Percentiles rank a stretch among this genome's conserved stretches.
Conservation (phyloP, 352 stramenopile genomes). For the Phytophthora pinifolia region DNA sequence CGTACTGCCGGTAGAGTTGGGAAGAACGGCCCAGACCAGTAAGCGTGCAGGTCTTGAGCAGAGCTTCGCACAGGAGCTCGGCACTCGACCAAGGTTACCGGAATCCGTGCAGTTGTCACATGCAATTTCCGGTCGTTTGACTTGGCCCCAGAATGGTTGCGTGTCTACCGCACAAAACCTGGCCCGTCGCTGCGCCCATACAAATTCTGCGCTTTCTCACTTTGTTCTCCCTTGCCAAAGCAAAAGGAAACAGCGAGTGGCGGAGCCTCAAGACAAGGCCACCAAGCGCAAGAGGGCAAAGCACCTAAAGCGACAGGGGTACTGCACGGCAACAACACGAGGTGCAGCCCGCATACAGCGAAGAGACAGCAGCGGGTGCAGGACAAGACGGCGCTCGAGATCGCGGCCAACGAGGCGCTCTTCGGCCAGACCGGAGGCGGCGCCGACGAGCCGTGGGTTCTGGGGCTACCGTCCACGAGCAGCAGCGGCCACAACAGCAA, state of each 20-base stretch:
- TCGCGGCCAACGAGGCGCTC: constrained; percentile 41
- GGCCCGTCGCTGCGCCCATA: too few species aligned
- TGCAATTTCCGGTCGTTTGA: too few species aligned
- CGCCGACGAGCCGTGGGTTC: constrained; percentile 36
- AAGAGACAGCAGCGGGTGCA: constrained; percentile 9
- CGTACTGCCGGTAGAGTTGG: too few species aligned
- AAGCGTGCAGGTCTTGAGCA: too few species aligned
- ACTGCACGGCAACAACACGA: constrained; percentile 13
- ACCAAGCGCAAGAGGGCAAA: too few species aligned
- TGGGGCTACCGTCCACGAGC: constrained; percentile 20
- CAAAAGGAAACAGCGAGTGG: constrained; percentile 18
- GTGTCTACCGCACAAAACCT: too few species aligned
- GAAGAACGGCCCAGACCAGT: too few species aligned
- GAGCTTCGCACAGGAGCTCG: too few species aligned
- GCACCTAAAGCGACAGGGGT: constrained; percentile 19
- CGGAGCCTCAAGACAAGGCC: not conserved
- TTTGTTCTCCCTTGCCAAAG: constrained; percentile 13
- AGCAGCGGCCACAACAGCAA: constrained; percentile 9
- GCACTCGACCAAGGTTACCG: too few species aligned
- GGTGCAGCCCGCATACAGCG: constrained; percentile 4
- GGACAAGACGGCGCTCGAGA: constrained; percentile 45
- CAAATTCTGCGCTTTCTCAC: constrained; percentile 4
- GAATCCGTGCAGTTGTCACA: too few species aligned
- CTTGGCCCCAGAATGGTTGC: too few species aligned
- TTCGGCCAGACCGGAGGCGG: constrained; percentile 32